Evolutionary conservation across 2,329 filamentous ascomycete genomes (phyloP).

Genomic region (Trichoderma citrinoviride): DNA sequence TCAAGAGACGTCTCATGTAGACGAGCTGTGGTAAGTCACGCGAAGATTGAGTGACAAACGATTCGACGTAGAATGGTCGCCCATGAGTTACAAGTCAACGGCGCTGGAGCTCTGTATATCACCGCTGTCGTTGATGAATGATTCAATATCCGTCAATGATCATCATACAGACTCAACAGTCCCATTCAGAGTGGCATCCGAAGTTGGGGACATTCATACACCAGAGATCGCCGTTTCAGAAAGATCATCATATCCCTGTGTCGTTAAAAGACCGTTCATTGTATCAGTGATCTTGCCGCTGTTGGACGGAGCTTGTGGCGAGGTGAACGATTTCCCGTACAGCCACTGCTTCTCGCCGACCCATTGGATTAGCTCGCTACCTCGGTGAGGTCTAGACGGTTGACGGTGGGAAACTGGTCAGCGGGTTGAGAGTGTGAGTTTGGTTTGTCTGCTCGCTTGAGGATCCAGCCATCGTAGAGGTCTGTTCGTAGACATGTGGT

Average conservation of each 20-base stretch:
- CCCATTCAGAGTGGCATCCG: slow-evolving; percentile 1
- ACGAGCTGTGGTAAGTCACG: slow-evolving; percentile 50
- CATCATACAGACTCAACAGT: neutral
- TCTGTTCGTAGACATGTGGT: neutral
- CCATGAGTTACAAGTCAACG: slow-evolving; percentile 10
- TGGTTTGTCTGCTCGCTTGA: slow-evolving; percentile 13
- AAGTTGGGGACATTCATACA: slow-evolving; percentile 9
- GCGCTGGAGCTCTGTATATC: neutral
- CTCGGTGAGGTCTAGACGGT: slow-evolving; percentile 8
- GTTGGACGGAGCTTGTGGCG: neutral
- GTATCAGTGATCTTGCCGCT: neutral
- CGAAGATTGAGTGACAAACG: slow-evolving; percentile 50
- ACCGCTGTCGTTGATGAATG: neutral
- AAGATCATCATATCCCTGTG: slow-evolving; percentile 7
- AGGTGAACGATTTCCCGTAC: neutral
- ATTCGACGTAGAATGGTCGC: slow-evolving; percentile 16
- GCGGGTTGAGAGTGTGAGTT: slow-evolving; percentile 3
- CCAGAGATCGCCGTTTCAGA: slow-evolving; percentile 11
- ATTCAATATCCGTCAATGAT: too few relatives aligned
- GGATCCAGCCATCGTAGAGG: neutral
- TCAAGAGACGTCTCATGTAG: slow-evolving; percentile 4
- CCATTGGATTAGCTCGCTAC: slow-evolving; percentile 14
- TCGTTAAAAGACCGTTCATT: slow-evolving; percentile 10
- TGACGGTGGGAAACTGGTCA: slow-evolving; percentile 9
- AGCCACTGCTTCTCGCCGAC: slow-evolving; percentile 13